Evolutionary conservation across 768 basidiomycete species (phyloP).

Genomic region (Boletus rubroflammeus): DNA sequence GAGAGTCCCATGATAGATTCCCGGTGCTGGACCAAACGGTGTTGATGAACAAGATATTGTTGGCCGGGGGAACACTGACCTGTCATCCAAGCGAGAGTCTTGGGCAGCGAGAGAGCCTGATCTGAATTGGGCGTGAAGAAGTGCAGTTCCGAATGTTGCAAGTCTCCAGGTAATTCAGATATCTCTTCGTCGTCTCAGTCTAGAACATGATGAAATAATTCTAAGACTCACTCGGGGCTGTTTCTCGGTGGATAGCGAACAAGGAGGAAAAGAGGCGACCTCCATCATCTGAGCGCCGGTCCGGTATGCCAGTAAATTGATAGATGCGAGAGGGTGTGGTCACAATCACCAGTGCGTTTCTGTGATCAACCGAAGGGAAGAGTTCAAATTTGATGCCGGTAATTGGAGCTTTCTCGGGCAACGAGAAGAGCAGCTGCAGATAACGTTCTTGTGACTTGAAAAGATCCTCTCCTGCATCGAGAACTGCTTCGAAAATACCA

Average conservation of each 20-base stretch:
- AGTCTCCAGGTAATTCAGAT: conserved; percentile 81
- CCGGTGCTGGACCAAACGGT: conserved; percentile 53
- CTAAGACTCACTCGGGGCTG: conserved; percentile 66
- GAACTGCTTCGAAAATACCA: conserved; percentile 79
- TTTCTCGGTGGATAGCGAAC: conserved; percentile 72
- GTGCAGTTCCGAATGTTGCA: conserved; percentile 73
- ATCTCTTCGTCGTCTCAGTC: conserved; percentile 58
- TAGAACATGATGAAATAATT: background rate
- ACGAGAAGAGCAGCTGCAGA: conserved; percentile 65
- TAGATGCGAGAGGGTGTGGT: conserved; percentile 89
- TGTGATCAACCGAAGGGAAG: conserved; percentile 61
- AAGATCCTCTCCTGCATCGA: conserved; percentile 89
- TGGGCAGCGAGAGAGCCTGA: conserved; percentile 67
- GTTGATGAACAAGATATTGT: conserved; percentile 1
- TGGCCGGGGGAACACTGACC: conserved; percentile 41
- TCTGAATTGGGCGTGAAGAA: conserved; percentile 72
- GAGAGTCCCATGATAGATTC: conserved; percentile 82
- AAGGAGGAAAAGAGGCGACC: conserved; percentile 71
- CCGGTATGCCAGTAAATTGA: conserved; percentile 74
- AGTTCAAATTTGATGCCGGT: conserved; percentile 83
- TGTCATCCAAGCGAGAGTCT: conserved; percentile 86
- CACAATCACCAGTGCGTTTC: conserved; percentile 65
- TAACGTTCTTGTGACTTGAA: conserved; percentile 87
- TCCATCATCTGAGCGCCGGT: conserved; percentile 68
- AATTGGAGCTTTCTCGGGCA: conserved; percentile 79